Conservation (phyloP, 331 rosid species). For the Quercus lobata region DNA sequence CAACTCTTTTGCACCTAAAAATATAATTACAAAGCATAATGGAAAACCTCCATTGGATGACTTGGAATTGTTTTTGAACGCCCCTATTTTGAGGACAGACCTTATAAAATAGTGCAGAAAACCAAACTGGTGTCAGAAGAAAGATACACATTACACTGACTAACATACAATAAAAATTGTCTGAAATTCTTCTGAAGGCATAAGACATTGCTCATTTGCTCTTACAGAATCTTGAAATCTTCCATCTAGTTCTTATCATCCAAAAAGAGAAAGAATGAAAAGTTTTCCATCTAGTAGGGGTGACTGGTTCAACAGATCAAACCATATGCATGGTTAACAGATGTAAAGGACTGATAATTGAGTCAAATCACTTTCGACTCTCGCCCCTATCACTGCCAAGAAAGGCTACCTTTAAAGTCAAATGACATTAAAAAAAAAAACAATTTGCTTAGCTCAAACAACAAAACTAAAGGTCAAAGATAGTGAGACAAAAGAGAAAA, state of each 20-base stretch:
- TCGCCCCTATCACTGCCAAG: conserved; percentile 1
- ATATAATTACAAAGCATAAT: neutral
- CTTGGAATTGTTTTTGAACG: neutral
- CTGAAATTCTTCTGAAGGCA: neutral
- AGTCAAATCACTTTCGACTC: neutral
- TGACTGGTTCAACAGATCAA: no score
- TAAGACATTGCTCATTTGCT: neutral
- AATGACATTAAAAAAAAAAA: neutral
- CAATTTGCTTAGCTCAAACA: neutral
- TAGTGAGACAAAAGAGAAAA: conserved; percentile 18
- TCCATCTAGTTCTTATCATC: no score
- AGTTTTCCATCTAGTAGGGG: no score
- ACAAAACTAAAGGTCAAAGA: conserved; percentile 2
- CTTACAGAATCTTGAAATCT: neutral
- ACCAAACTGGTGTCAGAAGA: no score
- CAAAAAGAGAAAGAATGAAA: no score
- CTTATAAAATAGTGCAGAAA: neutral
- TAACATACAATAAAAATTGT: neutral
- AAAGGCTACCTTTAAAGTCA: conserved; percentile 11
- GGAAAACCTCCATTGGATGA: neutral
- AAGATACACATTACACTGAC: no score
- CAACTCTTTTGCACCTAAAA: neutral
- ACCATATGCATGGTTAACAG: no score
- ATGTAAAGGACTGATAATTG: neutral
- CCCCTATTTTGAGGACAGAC: neutral